Base-by-base conservation (phyloP, 2,329 filamentous ascomycete species). In the Rugonectria rugulosa region DNA sequence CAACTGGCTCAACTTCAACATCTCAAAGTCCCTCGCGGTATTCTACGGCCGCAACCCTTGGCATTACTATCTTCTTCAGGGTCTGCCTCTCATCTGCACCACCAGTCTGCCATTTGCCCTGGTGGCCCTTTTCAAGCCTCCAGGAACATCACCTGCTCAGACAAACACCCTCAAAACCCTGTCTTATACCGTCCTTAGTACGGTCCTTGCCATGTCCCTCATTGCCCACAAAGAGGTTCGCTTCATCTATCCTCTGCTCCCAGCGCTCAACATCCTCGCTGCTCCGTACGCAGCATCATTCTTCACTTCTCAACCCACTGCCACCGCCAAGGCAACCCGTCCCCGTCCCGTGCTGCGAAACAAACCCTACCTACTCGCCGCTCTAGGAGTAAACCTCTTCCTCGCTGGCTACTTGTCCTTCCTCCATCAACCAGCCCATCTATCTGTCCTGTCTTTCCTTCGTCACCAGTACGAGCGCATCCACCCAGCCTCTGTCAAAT, bases 191-290 rank as follows among this genome's bases (percentile, higher is more conserved):
- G 80, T 88, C 36, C 60, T 88, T 50, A 73, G 85, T 24, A 89
- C 88, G 53, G 75, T 90, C 9, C 70, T 76, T 2, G 73, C 79
- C 2, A 81, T 98, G 27, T 96, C 91, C 2, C 70, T 90, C 41
- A 90, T 98, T 63, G 87, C 92, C 2, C 95, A 99, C 77, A 99
- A 99, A 73, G 95, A 99, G 80, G 91, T 97, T 65, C 91, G 95
- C 68, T 99, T 99, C 78, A 90, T 98, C 63, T 97, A 96, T 68
- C 94, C 95, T 1, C 82, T 99, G 15, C 82, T 98, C 2, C 94
- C 95, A 2, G 82, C 88, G n/a, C 82, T 99, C 6, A 91, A 95
- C 70, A 78, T 97, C 59, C 79, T 98, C 32, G 86, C 90, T 2
- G 91, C 92, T 0, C 83, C 86, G 0, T 81, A 86, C 3, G 75